A percentile compares a stretch with the other conserved stretches of the same genome.
Conservation (phyloP, 805 yeast genomes). For the Saccharomycopsis sp. region DNA sequence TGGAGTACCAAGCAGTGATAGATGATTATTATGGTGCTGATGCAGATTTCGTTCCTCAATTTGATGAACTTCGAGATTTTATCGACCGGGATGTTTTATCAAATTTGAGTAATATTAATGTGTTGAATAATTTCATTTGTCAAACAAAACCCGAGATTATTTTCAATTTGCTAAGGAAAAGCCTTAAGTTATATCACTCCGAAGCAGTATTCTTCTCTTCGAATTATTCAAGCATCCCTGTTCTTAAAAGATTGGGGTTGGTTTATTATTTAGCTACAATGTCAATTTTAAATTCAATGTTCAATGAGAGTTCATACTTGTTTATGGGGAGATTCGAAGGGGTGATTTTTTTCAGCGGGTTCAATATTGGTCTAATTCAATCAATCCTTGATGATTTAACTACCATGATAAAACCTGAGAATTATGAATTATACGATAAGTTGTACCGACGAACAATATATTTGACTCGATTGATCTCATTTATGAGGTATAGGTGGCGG, state of each 20-base stretch:
- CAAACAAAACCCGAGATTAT: slow-evolving; percentile 5
- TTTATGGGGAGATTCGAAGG: slow-evolving; percentile 13
- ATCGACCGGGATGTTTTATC: neutral
- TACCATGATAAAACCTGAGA: neutral
- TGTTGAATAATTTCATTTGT: neutral
- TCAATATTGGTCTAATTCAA: neutral
- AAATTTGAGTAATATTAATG: neutral
- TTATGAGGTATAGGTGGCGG: slow-evolving; percentile 6
- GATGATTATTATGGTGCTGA: too few relatives aligned
- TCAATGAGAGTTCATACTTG: slow-evolving; percentile 4
- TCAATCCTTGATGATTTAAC: slow-evolving; percentile 4
- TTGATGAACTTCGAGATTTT: neutral
- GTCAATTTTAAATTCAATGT: slow-evolving; percentile 7
- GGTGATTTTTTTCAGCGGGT: slow-evolving; percentile 5
- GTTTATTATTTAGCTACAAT: slow-evolving; percentile 5
- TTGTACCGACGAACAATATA: slow-evolving; percentile 7
- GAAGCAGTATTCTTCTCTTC: slow-evolving; percentile 4
- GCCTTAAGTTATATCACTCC: neutral
- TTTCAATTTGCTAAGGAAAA: slow-evolving; percentile 1
- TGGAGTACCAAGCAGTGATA: neutral
- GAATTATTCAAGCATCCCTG: neutral
- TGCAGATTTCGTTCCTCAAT: neutral
- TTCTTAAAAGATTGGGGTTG: slow-evolving; percentile 3
- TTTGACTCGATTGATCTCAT: slow-evolving; percentile 8
- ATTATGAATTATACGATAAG: slow-evolving; percentile 4